Evolutionary conservation across 225 moss, liverwort and hornwort genomes (phyloP).

Genomic region (Bryoerythrophyllum caledonicum): DNA sequence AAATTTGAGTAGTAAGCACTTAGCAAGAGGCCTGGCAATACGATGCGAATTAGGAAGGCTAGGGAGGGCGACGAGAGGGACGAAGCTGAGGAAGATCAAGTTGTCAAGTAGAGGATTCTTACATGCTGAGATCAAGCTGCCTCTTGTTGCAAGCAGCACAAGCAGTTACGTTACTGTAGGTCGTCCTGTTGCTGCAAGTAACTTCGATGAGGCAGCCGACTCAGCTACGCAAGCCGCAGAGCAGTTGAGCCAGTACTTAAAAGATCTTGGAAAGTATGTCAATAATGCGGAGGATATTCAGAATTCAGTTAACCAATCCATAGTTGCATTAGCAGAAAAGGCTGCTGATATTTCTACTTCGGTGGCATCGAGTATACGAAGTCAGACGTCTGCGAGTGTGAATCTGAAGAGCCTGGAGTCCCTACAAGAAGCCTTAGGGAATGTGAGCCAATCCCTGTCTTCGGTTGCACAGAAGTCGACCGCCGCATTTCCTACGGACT

Average conservation of each 20-base stretch:
- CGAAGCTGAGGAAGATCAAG: constrained; percentile 6
- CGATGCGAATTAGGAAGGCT: constrained; percentile 27
- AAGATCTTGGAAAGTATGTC: constrained; percentile 10
- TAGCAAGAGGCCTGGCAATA: constrained; percentile 14
- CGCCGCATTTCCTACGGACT: constrained; percentile 26
- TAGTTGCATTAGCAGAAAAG: constrained; percentile 26
- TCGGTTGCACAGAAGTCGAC: constrained; percentile 25
- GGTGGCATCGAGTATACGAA: constrained; percentile 20
- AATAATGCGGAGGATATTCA: constrained; percentile 24
- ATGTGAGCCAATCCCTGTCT: constrained; percentile 25
- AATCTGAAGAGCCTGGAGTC: constrained; percentile 31
- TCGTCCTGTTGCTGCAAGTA: constrained; percentile 36
- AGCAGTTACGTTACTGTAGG: constrained; percentile 14
- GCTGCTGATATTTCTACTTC: constrained; percentile 33
- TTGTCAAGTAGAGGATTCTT: constrained; percentile 24
- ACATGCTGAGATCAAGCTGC: constrained; percentile 20
- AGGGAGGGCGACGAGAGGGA: constrained; percentile 4
- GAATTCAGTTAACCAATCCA: constrained; percentile 26
- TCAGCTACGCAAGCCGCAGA: constrained; percentile 31
- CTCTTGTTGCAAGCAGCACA: constrained; percentile 13
- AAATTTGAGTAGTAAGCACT: constrained; percentile 18
- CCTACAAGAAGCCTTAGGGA: constrained; percentile 35
- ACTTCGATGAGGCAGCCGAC: constrained; percentile 9
- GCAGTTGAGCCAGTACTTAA: constrained; percentile 29
- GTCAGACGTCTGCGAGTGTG: constrained; percentile 22